A percentile compares a stretch with the other conserved stretches of the same genome.
phyloP scores from a whole-genome alignment of 139 green algal genomes.

The Tetratostichococcus sp. region DNA sequence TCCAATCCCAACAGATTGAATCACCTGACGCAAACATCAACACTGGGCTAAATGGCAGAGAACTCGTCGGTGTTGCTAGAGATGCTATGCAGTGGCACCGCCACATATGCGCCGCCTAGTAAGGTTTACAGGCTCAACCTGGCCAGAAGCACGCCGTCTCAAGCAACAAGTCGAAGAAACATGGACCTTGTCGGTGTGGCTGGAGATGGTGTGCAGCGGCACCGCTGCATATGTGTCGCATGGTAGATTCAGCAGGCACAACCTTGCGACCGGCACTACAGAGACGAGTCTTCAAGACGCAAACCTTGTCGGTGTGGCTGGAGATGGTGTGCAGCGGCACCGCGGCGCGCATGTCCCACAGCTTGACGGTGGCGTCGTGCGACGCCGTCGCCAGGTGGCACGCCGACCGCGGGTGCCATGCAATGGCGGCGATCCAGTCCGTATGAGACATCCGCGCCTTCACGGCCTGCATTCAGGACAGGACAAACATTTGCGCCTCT shows the following conservation, averaged over 20 bases:
- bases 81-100: slow-evolving; percentile 53
- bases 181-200: slow-evolving; percentile 40
- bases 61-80: slow-evolving; percentile 24
- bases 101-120: slow-evolving; percentile 52
- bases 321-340: slow-evolving; percentile 57
- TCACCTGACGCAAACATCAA: too few relatives aligned
- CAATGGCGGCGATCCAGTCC: slow-evolving; percentile 63
- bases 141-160: too few relatives aligned
- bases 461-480: slow-evolving; percentile 17
- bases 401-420: slow-evolving; percentile 53
- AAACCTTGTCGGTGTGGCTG: slow-evolving; percentile 40
- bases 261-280: too few relatives aligned
- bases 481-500: too few relatives aligned
- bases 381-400: slow-evolving; percentile 64
- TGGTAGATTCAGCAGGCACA: too few relatives aligned
- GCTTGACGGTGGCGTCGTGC: slow-evolving; percentile 48
- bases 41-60: too few relatives aligned
- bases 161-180: too few relatives aligned
- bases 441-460: slow-evolving; percentile 45
- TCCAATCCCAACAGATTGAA: too few relatives aligned
- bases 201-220: slow-evolving; percentile 53
- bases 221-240: slow-evolving; percentile 52
- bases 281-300: too few relatives aligned
- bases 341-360: slow-evolving; percentile 57
- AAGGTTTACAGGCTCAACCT: too few relatives aligned